Base-by-base conservation (phyloP, 768 basidiomycete species). In the Tricholoma bakamatsutake region DNA sequence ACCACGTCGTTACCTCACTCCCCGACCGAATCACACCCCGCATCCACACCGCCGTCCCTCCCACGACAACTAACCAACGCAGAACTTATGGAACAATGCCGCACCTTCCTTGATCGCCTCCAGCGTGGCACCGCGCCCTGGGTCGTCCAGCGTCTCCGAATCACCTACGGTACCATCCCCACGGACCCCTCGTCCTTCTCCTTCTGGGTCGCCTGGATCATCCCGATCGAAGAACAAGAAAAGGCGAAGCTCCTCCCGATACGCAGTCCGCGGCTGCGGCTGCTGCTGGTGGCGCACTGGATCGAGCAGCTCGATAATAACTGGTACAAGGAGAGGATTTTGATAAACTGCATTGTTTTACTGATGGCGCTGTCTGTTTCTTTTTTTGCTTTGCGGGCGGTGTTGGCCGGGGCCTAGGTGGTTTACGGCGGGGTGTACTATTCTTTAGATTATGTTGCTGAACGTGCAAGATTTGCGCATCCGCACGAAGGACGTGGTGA, bases 271-370 rank as follows among this genome's bases (percentile, higher is more conserved):
- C 80, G 88, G 27, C 75, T 97, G 58, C 79, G 96, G 31, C 72
- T 98, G 53, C 76, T 88, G 54, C 77, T 98, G 62, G 87, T 97
- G 56, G 90, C 90, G 27, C 89, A 93, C 64, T 98, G 96, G 96
- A 95, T 98, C 64, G 93, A 97, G 73, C 74, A 77, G 66, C 67
- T 79, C 43, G 77, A 76, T 63, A 75, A 70, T 65, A 77, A 79
- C 61, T 81, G 79, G 80, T 80, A 73, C 67, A 72, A 69, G 55
- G 61, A 64, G 27, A 48, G 62, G 48, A 58, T 54, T 55, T 52
- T 67, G 52, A 52, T 61, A 42, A 54, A 53, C 52, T 67, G 58
- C 66, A 58, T 52, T 42, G 11, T 59, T 58, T 57, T 68, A 64
- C 68, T 71, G 61, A 69, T 67, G 59, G 62, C 30, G 60, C 57